Percentiles rank a stretch among this genome's conserved stretches.
Evolutionary conservation across 1,284 basidiomycete genomes (phyloP).

Genomic region (Ganoderma meredithae): DNA sequence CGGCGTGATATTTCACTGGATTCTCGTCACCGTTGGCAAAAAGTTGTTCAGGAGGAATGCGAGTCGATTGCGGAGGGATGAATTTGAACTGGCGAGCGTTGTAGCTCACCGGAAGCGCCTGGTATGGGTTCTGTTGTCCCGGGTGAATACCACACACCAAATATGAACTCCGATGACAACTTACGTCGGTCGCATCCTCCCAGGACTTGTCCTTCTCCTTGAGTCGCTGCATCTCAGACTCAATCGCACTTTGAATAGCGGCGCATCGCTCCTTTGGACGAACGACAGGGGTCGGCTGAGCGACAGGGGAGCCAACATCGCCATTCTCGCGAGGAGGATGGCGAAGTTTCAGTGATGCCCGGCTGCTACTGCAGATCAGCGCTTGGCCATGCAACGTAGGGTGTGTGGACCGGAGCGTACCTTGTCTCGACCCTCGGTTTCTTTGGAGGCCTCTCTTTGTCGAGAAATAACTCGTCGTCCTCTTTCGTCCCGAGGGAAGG

Average conservation of each 20-base stretch:
- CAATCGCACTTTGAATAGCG: constrained; percentile 70
- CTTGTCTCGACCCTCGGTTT: constrained; percentile 54
- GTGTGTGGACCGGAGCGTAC: constrained; percentile 47
- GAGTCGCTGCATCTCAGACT: constrained; percentile 68
- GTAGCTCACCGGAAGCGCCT: constrained; percentile 55
- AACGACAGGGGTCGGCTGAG: constrained; percentile 55
- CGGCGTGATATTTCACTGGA: constrained; percentile 52
- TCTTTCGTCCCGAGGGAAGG: constrained; percentile 72
- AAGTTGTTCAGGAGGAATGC: neutral
- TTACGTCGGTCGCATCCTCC: constrained; percentile 87
- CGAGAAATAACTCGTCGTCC: constrained; percentile 85
- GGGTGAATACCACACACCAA: neutral
- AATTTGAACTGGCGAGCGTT: constrained; percentile 71
- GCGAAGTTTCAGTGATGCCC: constrained; percentile 59
- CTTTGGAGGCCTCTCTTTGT: constrained; percentile 75
- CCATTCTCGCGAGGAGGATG: constrained; percentile 45
- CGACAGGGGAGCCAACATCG: constrained; percentile 51
- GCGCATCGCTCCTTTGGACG: constrained; percentile 72
- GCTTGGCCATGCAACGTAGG: neutral
- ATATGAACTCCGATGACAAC: constrained; percentile 32
- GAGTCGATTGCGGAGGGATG: constrained; percentile 44
- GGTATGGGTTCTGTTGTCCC: constrained; percentile 64
- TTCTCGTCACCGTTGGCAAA: constrained; percentile 39
- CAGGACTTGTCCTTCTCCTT: constrained; percentile 84
- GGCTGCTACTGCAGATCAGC: constrained; percentile 41